Percentiles rank a stretch among this genome's conserved stretches.
Evolutionary conservation across 441 rosid genomes (phyloP).

Genomic region (Cnidoscolus chayamansa): DNA sequence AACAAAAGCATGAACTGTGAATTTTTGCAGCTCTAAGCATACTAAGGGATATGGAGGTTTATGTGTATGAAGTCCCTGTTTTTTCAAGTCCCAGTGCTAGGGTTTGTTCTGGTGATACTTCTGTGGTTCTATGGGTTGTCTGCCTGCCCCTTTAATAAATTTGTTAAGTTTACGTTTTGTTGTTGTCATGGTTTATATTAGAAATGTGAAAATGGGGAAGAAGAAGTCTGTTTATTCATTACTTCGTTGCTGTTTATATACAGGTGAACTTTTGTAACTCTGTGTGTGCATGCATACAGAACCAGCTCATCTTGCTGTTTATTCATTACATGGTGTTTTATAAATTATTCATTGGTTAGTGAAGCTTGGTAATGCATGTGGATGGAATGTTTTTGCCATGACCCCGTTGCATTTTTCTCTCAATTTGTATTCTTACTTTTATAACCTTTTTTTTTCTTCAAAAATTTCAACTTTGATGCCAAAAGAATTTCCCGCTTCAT

Average conservation of each 20-base stretch:
- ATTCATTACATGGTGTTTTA: neutral
- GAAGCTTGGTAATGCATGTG: neutral
- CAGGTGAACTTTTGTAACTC: no score
- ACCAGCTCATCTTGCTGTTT: no score
- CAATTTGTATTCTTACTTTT: constrained; percentile 1
- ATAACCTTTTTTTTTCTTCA: neutral
- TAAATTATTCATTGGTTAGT: constrained; percentile 7
- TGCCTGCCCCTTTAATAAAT: neutral
- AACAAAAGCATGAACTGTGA: neutral
- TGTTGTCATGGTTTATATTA: neutral
- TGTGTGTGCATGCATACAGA: no score
- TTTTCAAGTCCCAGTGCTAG: constrained; percentile 2
- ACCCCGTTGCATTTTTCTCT: neutral
- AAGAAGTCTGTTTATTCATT: no score
- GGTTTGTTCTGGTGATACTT: neutral
- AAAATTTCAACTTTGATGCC: neutral
- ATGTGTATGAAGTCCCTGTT: constrained; percentile 2
- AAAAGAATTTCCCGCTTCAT: neutral
- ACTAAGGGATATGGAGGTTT: neutral
- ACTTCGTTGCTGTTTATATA: no score
- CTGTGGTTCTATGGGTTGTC: no score
- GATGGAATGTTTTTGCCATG: neutral
- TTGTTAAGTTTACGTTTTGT: neutral
- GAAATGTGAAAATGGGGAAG: no score
- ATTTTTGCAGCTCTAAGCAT: constrained; percentile 5